phyloP scores from a whole-genome alignment of 2,329 filamentous ascomycete genomes.

The Cladorrhinum sp. region DNA sequence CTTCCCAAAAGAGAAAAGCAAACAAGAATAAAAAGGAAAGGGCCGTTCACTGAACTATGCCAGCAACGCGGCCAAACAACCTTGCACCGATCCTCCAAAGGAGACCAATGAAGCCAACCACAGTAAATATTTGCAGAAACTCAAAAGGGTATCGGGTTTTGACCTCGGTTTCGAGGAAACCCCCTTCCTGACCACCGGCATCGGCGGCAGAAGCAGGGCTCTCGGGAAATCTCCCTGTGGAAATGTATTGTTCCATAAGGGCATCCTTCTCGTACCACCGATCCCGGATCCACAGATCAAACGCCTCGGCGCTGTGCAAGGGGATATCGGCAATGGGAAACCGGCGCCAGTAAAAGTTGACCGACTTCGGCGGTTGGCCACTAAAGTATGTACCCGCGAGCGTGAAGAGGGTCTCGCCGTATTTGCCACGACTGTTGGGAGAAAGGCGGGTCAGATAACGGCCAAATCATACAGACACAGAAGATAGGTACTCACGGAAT shows the following conservation, averaged over 20 bases:
- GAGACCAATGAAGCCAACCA: slow-evolving; percentile 45
- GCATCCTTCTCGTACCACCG: slow-evolving; percentile 92
- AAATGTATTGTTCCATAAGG: slow-evolving; percentile 77
- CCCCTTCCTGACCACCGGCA: slow-evolving; percentile 30
- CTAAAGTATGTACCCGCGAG: slow-evolving; percentile 84
- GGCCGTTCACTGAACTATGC: slow-evolving; percentile 8
- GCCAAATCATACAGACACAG: background rate
- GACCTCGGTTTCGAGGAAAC: slow-evolving; percentile 57
- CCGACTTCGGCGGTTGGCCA: slow-evolving; percentile 85
- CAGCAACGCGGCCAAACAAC: slow-evolving; percentile 23
- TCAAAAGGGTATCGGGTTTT: slow-evolving; percentile 53
- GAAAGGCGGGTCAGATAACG: slow-evolving; percentile 13
- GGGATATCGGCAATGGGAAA: slow-evolving; percentile 81
- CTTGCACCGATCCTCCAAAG: slow-evolving; percentile 38
- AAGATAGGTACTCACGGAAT: slow-evolving; percentile 65
- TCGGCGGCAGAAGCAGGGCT: slow-evolving; percentile 48
- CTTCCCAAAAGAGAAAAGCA: background rate
- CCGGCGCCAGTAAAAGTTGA: slow-evolving; percentile 94
- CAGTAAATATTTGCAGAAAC: slow-evolving; percentile 52
- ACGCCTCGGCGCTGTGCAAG: slow-evolving; percentile 67
- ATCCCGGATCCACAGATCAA: slow-evolving; percentile 80
- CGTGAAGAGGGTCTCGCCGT: slow-evolving; percentile 88
- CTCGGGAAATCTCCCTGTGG: slow-evolving; percentile 75
- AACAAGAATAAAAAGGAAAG: slow-evolving; percentile 2
- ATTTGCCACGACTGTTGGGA: slow-evolving; percentile 63